Evolutionary conservation across 768 basidiomycete species (phyloP), one percentile per base, ranked within the genome.

Genomic region (Psilocybe cubensis): DNA sequence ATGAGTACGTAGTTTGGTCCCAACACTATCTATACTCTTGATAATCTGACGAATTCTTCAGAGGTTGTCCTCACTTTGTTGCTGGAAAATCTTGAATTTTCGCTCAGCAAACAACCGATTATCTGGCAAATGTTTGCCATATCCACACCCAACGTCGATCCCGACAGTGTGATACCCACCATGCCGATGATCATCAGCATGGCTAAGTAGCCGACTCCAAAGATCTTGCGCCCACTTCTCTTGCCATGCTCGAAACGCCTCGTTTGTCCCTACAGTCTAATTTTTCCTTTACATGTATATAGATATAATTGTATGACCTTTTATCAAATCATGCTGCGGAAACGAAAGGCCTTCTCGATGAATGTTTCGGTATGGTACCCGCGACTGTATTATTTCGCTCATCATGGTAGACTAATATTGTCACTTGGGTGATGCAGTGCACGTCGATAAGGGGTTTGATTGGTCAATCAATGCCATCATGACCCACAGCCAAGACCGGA

Each of bases 1-100:
- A 79, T 80, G 68, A 81, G 81, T 82, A 59, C 14, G 76, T 68
- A n/a, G 14, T n/a, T 57, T n/a, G n/a, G n/a, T 20, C 14, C 3
- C 4, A 35, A 4, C 49, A 41, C 9, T 33, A 28, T 23, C 20
- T 4, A 24, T 40, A 20, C n/a, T 11, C 11, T n/a, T 18, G 9
- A 18, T 17, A 7, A 24, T 20, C 27, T 31, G 35, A n/a, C 25
- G 11, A 35, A 38, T 52, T 50, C 42, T 44, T 6, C 21, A 68
- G 67, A 69, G 60, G 63, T 69, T 18, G 60, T 67, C 5, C 52
- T 67, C n/a, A 54, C 57, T 4, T 47, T 63, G 7, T 54, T 69
- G 41, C 44, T 69, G 20, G 57, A 48, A 7, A 54, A 47, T 2
- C 58, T 69, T 40, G 57, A 61, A 24, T 65, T 67, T 40, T 58